Conservation (phyloP, 2,329 filamentous ascomycete genomes). For the Botrytis hyacinthi region DNA sequence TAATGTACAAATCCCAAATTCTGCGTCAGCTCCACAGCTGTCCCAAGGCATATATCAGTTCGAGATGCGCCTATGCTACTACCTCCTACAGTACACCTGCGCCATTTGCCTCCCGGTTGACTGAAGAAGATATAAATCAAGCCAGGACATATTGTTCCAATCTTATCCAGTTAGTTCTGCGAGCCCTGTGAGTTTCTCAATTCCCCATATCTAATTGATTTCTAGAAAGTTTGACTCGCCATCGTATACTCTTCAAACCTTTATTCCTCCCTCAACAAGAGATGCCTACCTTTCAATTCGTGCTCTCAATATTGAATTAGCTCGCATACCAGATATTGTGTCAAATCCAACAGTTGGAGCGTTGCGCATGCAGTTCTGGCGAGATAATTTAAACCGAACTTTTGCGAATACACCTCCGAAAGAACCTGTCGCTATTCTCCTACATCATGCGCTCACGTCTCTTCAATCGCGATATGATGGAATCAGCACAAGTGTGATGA, state of each 20-base stretch:
- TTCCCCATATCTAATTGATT: slow-evolving; percentile 23
- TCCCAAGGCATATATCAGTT: slow-evolving; percentile 19
- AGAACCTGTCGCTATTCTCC: slow-evolving; percentile 84
- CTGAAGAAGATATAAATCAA: slow-evolving; percentile 37
- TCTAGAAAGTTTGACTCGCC: slow-evolving; percentile 84
- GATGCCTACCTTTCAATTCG: slow-evolving; percentile 89
- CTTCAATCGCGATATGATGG: slow-evolving; percentile 48
- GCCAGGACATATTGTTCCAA: slow-evolving; percentile 40
- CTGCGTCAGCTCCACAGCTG: slow-evolving; percentile 30
- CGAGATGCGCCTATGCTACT: slow-evolving; percentile 35
- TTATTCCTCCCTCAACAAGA: slow-evolving; percentile 71
- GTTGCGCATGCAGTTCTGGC: slow-evolving; percentile 94
- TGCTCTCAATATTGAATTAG: slow-evolving; percentile 89
- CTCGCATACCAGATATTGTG: slow-evolving; percentile 84
- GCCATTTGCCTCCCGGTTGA: slow-evolving; percentile 35
- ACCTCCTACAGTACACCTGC: slow-evolving; percentile 38
- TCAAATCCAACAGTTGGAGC: slow-evolving; percentile 83
- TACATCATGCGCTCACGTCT: slow-evolving; percentile 68
- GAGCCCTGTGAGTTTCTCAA: slow-evolving; percentile 5
- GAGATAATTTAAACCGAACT: slow-evolving; percentile 75
- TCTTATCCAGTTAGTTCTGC: slow-evolving; percentile 37
- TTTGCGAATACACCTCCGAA: slow-evolving; percentile 78
- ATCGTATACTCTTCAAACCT: slow-evolving; percentile 80
- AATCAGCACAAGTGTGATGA: slow-evolving; percentile 48
- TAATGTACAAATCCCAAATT: slow-evolving; percentile 13